Percentiles rank a stretch among this genome's conserved stretches.
These are phyloP conservation scores for Draba incana DNA, from an alignment of 345 rosid species.

Conservation along the genomic window DNA sequence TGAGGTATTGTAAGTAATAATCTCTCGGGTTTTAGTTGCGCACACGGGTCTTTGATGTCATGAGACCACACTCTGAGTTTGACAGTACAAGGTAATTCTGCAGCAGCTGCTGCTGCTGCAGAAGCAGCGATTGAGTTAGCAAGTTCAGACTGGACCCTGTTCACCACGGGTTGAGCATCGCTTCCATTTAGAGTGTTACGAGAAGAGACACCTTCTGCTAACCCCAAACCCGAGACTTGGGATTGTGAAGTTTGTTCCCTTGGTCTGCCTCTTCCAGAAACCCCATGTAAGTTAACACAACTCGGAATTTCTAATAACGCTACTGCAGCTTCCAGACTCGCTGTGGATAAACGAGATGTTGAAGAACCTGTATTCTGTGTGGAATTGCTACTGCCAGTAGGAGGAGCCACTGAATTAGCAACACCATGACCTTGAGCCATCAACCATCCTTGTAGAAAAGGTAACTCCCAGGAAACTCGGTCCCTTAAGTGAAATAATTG, in stretches of 20 bases:
- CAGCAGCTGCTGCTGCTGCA: constrained; percentile 50
- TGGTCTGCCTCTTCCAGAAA: constrained; percentile 52
- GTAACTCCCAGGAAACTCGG: constrained; percentile 66
- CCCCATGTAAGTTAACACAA: constrained; percentile 51
- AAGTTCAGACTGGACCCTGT: constrained; percentile 70
- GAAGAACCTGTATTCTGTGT: constrained; percentile 45
- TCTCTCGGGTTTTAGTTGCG: constrained; percentile 58
- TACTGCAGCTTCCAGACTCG: constrained; percentile 53
- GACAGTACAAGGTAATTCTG: constrained; percentile 95
- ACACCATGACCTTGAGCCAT: constrained; percentile 74
- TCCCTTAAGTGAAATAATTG: constrained; percentile 60
- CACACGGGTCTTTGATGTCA: constrained; percentile 70
- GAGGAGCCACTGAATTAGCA: constrained; percentile 51
- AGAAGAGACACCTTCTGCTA: constrained; percentile 47
- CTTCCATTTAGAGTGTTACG: constrained; percentile 38
- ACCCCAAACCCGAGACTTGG: constrained; percentile 49
- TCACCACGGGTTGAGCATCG: constrained; percentile 59
- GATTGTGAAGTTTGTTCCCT: constrained; percentile 47
- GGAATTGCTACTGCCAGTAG: constrained; percentile 43
- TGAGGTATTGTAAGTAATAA: constrained; percentile 79
- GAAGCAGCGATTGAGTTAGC: constrained; percentile 68
- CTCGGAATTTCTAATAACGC: constrained; percentile 58
- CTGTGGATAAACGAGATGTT: constrained; percentile 43
- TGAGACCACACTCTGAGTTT: constrained; percentile 90
- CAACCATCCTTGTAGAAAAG: constrained; percentile 78